Percentiles rank a stretch among this genome's conserved stretches.
phyloP scores from a whole-genome alignment of 805 yeast species.

The Monosporozyma aerobia region DNA sequence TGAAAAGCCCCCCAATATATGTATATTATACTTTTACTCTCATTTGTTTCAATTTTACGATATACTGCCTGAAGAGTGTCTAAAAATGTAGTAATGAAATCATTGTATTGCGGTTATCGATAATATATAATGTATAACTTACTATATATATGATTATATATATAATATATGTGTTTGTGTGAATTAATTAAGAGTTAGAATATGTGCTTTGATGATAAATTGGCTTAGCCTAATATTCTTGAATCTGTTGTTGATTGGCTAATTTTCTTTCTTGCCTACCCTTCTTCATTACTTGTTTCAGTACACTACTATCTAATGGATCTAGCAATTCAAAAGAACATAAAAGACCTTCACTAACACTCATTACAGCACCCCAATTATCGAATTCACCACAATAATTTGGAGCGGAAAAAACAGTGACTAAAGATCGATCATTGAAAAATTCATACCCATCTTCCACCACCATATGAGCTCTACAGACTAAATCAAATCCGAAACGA shows the following conservation, averaged over 20 bases:
- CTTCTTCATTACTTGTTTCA: slow-evolving; percentile 88
- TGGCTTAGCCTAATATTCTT: slow-evolving; percentile 2
- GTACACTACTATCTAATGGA: slow-evolving; percentile 86
- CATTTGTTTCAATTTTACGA: not conserved
- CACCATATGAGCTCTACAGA: slow-evolving; percentile 82
- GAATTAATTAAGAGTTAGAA: not conserved
- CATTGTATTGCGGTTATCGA: not conserved
- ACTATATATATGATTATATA: not conserved
- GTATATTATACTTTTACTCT: not conserved
- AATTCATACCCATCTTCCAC: slow-evolving; percentile 85
- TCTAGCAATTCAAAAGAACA: slow-evolving; percentile 91
- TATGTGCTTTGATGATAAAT: not conserved
- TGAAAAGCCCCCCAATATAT: not conserved
- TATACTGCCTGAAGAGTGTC: not conserved
- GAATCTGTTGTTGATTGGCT: slow-evolving; percentile 36
- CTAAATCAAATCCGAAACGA: slow-evolving; percentile 61
- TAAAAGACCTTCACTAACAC: slow-evolving; percentile 83
- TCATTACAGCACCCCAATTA: slow-evolving; percentile 98
- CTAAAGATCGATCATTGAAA: slow-evolving; percentile 62
- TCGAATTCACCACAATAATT: slow-evolving; percentile 50
- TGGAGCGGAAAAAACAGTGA: slow-evolving; percentile 75
- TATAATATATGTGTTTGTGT: not conserved
- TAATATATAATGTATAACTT: not conserved
- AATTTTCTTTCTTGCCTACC: slow-evolving; percentile 80
- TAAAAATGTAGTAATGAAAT: not conserved